Evolutionary conservation across 1,284 basidiomycete species (phyloP), one percentile per base, ranked within the genome.

Genomic region (Puccinia polysora): DNA sequence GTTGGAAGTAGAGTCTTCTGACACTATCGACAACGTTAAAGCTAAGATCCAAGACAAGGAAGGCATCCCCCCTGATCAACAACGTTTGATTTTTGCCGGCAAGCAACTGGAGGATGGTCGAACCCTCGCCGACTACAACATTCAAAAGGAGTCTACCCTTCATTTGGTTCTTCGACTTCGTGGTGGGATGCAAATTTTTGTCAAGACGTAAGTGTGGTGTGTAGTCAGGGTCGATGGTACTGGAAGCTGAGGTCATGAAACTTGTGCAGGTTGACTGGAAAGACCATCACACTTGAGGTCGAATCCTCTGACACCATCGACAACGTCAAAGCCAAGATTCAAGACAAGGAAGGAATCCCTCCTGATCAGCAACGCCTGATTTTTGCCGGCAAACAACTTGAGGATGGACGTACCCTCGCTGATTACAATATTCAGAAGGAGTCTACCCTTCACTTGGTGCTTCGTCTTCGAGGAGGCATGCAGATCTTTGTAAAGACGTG

Each of bases 351-450:
- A 80, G 83, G 89, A 76, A 93, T 92, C 76, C 91, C 91, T 7
- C 81, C 81, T 28, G 81, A 81, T 73, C 81, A 82, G 76, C 81
- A 82, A 77, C 80, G 81, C 36, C 75, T 82, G 56, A 81, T 82
- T 74, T 82, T 82, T 65, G 81, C 81, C 52, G 81, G 81, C 55
- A 82, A 82, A 77, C 81, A 82, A 77, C 78, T 81, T 52, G 81
- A 81, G 73, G 81, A 82, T 73, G 81, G 81, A 1, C 68, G 68
- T 5, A 60, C 73, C 56, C 55, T 76, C 75, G 78, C 79, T 73
- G 90, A 94, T 83, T 94, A 95, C 84, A 91, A 89, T 85, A 97
- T 97, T 79, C 95, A 92, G 83, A 92, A 91, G 84, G 90, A 92
- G 83, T 89, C 88, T 47, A 98, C 95, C 73, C 88, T 98, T 74